Percentiles rank a stretch among this genome's conserved stretches.
These are phyloP conservation scores for Apiospora saccharicola DNA, from an alignment of 2,329 filamentous ascomycete species.

Conservation along the genomic window DNA sequence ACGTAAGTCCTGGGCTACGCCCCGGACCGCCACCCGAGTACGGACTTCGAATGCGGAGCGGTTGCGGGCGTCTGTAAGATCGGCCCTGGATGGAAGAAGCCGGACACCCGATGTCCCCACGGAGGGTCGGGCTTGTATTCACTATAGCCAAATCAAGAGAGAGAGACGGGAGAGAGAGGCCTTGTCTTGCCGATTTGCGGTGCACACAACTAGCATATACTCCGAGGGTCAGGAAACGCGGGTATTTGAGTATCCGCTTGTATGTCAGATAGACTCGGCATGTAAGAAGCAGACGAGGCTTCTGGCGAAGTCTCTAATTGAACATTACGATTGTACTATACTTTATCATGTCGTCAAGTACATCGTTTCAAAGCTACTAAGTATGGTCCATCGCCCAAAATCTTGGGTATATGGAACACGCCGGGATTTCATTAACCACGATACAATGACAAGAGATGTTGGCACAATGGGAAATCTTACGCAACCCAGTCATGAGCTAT, in stretches of 20 bases:
- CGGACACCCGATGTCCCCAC: neutral
- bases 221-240: neutral
- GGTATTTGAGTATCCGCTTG: conserved; percentile 1
- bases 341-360: neutral
- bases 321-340: conserved; percentile 7
- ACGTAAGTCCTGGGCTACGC: neutral
- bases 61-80: neutral
- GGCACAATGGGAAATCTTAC: no score
- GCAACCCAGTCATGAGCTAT: no score
- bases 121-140: neutral
- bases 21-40: neutral
- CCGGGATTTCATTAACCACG: neutral
- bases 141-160: neutral
- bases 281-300: neutral
- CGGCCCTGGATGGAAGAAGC: conserved; percentile 11
- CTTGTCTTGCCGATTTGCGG: neutral
- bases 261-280: conserved; percentile 3
- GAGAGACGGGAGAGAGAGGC: neutral
- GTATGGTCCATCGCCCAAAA: no score
- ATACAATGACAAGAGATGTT: no score
- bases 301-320: conserved; percentile 8
- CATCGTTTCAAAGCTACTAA: no score
- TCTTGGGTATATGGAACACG: neutral
- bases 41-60: neutral
- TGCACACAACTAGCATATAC: neutral